Base-by-base conservation (phyloP, 2,329 filamentous ascomycete genomes). In the Penicillium sp. region DNA sequence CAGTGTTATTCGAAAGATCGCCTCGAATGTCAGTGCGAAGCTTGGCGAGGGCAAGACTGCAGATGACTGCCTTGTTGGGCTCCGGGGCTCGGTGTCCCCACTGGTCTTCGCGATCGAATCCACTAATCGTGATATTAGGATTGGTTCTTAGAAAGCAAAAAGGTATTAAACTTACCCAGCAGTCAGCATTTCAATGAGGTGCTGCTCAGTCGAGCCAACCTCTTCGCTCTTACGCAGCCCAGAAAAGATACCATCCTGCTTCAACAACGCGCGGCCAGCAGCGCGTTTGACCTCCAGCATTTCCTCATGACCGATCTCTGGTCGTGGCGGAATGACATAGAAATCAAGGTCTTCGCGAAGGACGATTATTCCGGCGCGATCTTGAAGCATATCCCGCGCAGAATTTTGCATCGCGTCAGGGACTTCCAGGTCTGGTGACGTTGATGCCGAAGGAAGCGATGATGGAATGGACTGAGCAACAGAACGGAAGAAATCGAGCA, bases 61-160 rank as follows among this genome's bases (percentile, higher is more conserved):
- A 99, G 64, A 99, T 94, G 54, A 99, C 94, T 18, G 94, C 94
- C 78, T 99, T 99, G 78, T 95, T 95, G 12, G 94, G 94, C 74
- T 99, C 94, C 51, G 90, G 89, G n/a, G 94, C 93, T 53, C 94
- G 88, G 72, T 99, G 93, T 31, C 94, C 94, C 94, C 94, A 99
- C 58, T 79, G 82, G 70, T 99, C 94, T 59, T 96, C 89, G 66
- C 95, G 90, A 70, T 97, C 92, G 77, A 99, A 99, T 34, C 94
- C 94, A 63, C 94, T 97, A 62, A 9, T 43, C 45, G 34, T 50
- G 21, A 26, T 29, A 62, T 62, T 62, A 64, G 58, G 31, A 46
- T 18, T 23, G 21, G 16, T 36, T 9, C 15, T 34, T 38, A 6
- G 15, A 12, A 24, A n/a, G 13, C 13, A 28, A n/a, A 1, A 28